phyloP scores from a whole-genome alignment of 345 rosid genomes.

The Aurinia saxatilis region DNA sequence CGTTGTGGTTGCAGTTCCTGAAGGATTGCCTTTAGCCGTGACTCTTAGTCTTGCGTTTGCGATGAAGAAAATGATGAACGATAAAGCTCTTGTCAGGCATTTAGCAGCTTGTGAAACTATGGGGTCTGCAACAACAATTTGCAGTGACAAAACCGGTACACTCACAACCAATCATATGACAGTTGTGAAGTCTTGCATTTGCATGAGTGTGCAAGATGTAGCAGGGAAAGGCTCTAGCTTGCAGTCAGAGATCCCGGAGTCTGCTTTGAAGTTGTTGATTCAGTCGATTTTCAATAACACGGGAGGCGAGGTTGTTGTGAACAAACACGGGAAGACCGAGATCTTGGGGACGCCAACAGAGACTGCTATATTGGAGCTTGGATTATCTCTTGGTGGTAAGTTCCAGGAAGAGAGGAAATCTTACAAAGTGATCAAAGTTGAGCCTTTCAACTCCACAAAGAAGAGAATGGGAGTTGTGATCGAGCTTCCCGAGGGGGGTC shows the following conservation, averaged over 20 bases:
- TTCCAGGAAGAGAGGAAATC: constrained; percentile 56
- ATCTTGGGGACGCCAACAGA: constrained; percentile 88
- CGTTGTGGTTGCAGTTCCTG: constrained; percentile 96
- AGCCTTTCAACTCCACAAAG: constrained; percentile 91
- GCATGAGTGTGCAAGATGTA: constrained; percentile 54
- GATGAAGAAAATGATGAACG: constrained; percentile 98
- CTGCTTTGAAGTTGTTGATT: constrained; percentile 44
- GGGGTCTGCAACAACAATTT: constrained; percentile 94
- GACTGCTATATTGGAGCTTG: constrained; percentile 76
- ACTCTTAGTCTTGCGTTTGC: constrained; percentile 96
- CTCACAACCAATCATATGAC: constrained; percentile 92
- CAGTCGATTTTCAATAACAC: constrained; percentile 89
- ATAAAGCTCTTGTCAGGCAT: constrained; percentile 87
- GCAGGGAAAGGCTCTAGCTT: constrained; percentile 36
- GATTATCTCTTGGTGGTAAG: constrained; percentile 73
- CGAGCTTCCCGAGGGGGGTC: constrained; percentile 58
- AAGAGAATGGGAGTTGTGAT: constrained; percentile 86
- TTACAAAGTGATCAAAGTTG: constrained; percentile 56
- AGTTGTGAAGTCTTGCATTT: constrained; percentile 80
- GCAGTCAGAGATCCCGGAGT: constrained; percentile 54
- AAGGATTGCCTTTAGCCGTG: constrained; percentile 91
- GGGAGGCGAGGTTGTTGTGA: constrained; percentile 74
- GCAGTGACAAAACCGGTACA: constrained; percentile 94
- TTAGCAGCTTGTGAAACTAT: constrained; percentile 95
- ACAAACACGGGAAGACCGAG: constrained; percentile 60